These are phyloP conservation scores for Artemisia tridentata DNA, from an alignment of 129 eudicot species.

Conservation along the genomic window DNA sequence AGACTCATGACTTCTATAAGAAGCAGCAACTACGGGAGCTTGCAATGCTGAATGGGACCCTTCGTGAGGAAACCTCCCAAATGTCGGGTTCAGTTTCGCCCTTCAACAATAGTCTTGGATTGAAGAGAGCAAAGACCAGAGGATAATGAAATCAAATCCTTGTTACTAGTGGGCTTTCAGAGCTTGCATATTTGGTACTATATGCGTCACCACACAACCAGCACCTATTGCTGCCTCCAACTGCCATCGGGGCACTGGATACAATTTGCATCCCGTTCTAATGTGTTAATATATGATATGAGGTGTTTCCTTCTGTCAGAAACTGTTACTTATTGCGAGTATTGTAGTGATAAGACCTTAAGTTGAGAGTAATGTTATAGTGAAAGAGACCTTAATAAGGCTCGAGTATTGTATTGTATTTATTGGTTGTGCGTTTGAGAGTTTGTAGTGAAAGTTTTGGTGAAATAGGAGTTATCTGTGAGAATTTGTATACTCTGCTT, in stretches of 20 bases:
- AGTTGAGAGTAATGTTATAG: slow-evolving; percentile 33
- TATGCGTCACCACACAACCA: slow-evolving; percentile 30
- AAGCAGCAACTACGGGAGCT: slow-evolving; percentile 98
- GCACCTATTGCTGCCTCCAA: slow-evolving; percentile 50
- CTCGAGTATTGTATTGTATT: slow-evolving; percentile 23
- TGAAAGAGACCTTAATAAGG: slow-evolving; percentile 14
- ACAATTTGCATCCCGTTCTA: slow-evolving; percentile 47
- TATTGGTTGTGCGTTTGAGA: slow-evolving; percentile 36
- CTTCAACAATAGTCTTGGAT: slow-evolving; percentile 85
- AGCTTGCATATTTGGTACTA: slow-evolving; percentile 49
- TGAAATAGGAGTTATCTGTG: slow-evolving; percentile 25
- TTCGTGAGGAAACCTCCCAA: slow-evolving; percentile 86
- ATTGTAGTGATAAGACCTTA: slow-evolving; percentile 31
- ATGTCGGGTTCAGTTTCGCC: slow-evolving; percentile 98
- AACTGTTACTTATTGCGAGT: slow-evolving; percentile 41
- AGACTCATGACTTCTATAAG: slow-evolving; percentile 90
- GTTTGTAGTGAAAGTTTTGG: slow-evolving; percentile 46
- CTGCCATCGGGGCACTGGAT: slow-evolving; percentile 74
- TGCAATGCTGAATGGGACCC: slow-evolving; percentile 92
- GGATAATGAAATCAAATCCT: slow-evolving; percentile 40
- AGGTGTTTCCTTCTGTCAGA: slow-evolving; percentile 47
- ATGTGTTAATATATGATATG: slow-evolving; percentile 56
- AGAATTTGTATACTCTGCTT: slow-evolving; percentile 29
- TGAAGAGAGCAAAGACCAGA: slow-evolving; percentile 98
- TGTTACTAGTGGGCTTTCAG: slow-evolving; percentile 34